Base-by-base conservation (phyloP, 768 basidiomycete genomes). In the Naganishia randhawae region DNA sequence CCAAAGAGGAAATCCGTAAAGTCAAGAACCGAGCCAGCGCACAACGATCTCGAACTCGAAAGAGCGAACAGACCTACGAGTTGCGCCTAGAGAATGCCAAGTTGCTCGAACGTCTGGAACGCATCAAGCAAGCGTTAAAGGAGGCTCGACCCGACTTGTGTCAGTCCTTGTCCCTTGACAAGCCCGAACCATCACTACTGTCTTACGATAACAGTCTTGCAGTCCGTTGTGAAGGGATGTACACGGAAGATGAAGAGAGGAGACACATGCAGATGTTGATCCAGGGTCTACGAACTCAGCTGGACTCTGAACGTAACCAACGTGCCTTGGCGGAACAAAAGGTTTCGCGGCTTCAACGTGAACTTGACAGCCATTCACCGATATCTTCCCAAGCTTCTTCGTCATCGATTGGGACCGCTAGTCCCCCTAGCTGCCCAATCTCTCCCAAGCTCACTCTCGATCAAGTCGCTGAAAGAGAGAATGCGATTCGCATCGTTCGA, bases 1-100 rank as follows among this genome's bases (percentile, higher is more conserved):
- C 69, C 57, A 70, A 70, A 29, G 69, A 70, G 51, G 69, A 70
- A 50, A 70, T 70, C 17, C 65, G 69, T 7, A 70, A 70, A 50
- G 69, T 70, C 35, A 70, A 70, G 51, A 70, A 70, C 25, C 69
- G 69, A 42, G 69, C 69, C 19, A 51, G 45, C 8, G 69, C 69
- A 3, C 69, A 70, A 35, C 35, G 69, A 41, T 51, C 45, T 22
- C 32, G 69, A 32, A 70, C 69, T 8, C 57, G 69, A 16, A 70
- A 70, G 52, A 53, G 65, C 7, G 69, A 70, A 37, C 48, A 52
- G 25, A 50, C 51, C 5, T 65, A 45, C 37, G 65, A 57, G 25
- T 55, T 70, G 55, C 66, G 52, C 9, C 45, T 54, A 48, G 69
- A 70, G 65, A 57, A 62, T 39, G 45, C 45, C 9, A 61, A 50